Evolutionary conservation across 176 grass and related monocot species (phyloP).

Genomic region (Miscanthus lutarioriparius): DNA sequence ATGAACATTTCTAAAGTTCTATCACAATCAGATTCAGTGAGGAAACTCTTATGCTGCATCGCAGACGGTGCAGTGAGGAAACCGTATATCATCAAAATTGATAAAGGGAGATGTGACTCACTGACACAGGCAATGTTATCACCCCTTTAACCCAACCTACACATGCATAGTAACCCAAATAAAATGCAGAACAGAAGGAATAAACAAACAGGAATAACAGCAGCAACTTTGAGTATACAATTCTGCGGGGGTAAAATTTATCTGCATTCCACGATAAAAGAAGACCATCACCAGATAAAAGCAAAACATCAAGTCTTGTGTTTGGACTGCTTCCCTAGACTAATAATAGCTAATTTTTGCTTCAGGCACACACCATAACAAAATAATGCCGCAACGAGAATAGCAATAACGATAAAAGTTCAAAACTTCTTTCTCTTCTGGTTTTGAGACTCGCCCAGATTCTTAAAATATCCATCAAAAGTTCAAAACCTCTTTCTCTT

Average conservation of each 20-base stretch:
- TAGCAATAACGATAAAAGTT: neutral
- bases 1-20: neutral
- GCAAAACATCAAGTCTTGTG: conserved; percentile 18
- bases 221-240: conserved; percentile 6
- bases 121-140: neutral
- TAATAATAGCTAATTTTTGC: conserved; percentile 17
- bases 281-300: conserved; percentile 33
- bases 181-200: neutral
- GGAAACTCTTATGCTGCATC: neutral
- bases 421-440: conserved; percentile 57
- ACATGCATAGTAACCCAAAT: neutral
- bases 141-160: neutral
- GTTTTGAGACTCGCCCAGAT: conserved; percentile 17
- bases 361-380: neutral
- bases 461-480: conserved; percentile 25
- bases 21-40: conserved; percentile 14
- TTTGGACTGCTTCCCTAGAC: neutral
- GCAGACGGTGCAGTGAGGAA: neutral
- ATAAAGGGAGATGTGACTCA: neutral
- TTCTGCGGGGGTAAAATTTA: neutral
- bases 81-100: neutral
- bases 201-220: conserved; percentile 6
- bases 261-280: conserved; percentile 15
- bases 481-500: conserved; percentile 51
- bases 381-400: conserved; percentile 1